These are phyloP conservation scores for Hypoxylon sp. DNA, from an alignment of 2,329 filamentous ascomycete species.

Conservation along the genomic window DNA sequence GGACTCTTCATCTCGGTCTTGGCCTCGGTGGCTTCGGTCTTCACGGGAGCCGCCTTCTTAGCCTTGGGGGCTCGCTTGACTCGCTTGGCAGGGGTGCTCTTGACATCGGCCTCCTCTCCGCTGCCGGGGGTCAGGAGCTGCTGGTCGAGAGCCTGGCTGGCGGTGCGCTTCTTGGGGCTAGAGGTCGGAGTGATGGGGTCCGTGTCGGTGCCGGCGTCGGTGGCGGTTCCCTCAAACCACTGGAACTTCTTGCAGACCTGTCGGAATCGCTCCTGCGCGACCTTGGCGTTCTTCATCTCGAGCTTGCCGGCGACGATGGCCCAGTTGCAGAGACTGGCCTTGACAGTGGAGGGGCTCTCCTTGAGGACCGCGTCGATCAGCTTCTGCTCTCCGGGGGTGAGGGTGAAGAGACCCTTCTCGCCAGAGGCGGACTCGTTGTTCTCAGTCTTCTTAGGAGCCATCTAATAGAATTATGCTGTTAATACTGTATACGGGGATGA, in stretches of 20 bases:
- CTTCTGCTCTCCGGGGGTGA: constrained; percentile 1
- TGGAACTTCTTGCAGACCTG: constrained; percentile 22
- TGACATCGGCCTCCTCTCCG: constrained; percentile 10
- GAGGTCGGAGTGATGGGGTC: neutral
- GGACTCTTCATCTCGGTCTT: neutral
- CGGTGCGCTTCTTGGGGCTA: constrained; percentile 2
- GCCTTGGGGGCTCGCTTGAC: neutral
- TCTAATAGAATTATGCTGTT: neutral
- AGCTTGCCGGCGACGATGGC: neutral
- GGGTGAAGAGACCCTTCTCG: neutral
- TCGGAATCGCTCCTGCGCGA: constrained; percentile 10
- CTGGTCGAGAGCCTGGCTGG: neutral
- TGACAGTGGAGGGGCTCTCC: neutral
- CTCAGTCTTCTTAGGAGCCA: constrained; percentile 13
- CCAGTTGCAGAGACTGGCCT: constrained; percentile 7
- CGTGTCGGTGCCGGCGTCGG: neutral
- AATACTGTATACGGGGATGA: neutral
- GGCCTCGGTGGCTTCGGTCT: neutral
- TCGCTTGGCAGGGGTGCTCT: constrained; percentile 9
- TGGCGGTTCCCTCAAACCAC: constrained; percentile 19
- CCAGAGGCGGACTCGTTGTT: neutral
- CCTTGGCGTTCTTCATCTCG: constrained; percentile 1
- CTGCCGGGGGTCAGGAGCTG: neutral
- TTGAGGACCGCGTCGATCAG: constrained; percentile 19
- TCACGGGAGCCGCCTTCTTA: neutral